A percentile compares a stretch with the other conserved stretches of the same genome.
Conservation (phyloP, 2,329 filamentous ascomycete species). For the Fusarium penzigii region DNA sequence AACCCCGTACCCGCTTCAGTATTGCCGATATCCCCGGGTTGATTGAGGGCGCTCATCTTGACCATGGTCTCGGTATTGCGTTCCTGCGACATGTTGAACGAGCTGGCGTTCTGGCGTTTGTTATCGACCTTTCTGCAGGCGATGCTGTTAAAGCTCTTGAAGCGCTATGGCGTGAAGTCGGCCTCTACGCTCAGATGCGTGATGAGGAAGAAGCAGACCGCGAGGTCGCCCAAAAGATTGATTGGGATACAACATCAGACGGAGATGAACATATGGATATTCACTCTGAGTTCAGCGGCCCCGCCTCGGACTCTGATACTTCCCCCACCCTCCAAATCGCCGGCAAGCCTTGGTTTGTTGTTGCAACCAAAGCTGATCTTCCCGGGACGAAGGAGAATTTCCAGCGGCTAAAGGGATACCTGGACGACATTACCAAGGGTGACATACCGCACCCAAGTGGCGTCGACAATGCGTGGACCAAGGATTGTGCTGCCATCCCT, state of each 20-base stretch:
- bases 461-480: conserved; percentile 56
- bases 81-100: conserved; percentile 95
- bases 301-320: conserved; percentile 7
- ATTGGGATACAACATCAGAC: conserved; percentile 59
- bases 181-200: conserved; percentile 78
- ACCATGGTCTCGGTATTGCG: conserved; percentile 85
- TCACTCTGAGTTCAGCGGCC: conserved; percentile 18
- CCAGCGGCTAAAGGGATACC: conserved; percentile 65
- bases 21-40: conserved; percentile 95
- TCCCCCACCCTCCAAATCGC: conserved; percentile 68
- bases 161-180: conserved; percentile 86
- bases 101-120: conserved; percentile 89
- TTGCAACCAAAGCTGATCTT: conserved; percentile 90
- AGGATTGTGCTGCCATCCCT: conserved; percentile 71
- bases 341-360: conserved; percentile 95
- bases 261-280: conserved; percentile 29
- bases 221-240: conserved; percentile 56
- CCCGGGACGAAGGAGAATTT: conserved; percentile 80
- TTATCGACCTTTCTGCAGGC: conserved; percentile 79
- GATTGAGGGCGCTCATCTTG: conserved; percentile 88
- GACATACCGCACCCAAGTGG: conserved; percentile 72
- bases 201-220: conserved; percentile 71
- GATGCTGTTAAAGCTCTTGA: conserved; percentile 79
- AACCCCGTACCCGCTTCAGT: conserved; percentile 76
- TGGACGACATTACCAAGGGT: conserved; percentile 65